A percentile compares a stretch with the other conserved stretches of the same genome.
phyloP scores from a whole-genome alignment of 2,329 filamentous ascomycete genomes.

The Xylaria sp. region DNA sequence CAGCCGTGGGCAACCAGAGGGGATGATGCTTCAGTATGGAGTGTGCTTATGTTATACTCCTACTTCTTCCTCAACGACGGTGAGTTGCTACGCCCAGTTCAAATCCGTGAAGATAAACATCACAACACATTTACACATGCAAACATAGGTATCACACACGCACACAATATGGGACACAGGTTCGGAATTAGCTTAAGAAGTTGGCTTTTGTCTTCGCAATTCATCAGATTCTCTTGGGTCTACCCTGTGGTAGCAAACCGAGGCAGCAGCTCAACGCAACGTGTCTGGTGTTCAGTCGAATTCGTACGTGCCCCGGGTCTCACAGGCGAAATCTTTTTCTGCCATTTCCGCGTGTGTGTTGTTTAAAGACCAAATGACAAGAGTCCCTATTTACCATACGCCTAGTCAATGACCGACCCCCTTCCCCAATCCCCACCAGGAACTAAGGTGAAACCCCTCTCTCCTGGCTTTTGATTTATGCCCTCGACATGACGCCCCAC shows the following conservation, averaged over 20 bases:
- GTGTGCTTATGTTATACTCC: too few relatives aligned
- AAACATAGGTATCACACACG: too few relatives aligned
- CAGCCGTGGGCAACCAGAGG: too few relatives aligned
- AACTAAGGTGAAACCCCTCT: constrained; percentile 11
- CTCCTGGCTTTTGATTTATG: constrained; percentile 51
- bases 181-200: too few relatives aligned
- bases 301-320: constrained; percentile 30
- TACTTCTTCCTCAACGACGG: too few relatives aligned
- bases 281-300: constrained; percentile 20
- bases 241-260: constrained; percentile 35
- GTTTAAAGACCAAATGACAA: constrained; percentile 39
- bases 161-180: too few relatives aligned
- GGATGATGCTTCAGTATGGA: too few relatives aligned
- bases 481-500: constrained; percentile 96
- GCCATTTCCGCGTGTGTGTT: constrained; percentile 36
- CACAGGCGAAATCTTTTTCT: constrained; percentile 34
- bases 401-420: constrained; percentile 39
- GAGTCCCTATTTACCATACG: constrained; percentile 36
- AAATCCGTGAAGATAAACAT: too few relatives aligned
- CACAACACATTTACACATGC: too few relatives aligned
- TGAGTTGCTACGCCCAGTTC: too few relatives aligned
- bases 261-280: constrained; percentile 31
- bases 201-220: constrained; percentile 36
- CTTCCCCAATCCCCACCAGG: constrained; percentile 23
- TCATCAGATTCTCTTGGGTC: constrained; percentile 36